Percentiles rank a stretch among this genome's conserved stretches.
These are phyloP conservation scores for Salix suchowensis DNA, from an alignment of 345 rosid species.

Conservation along the genomic window DNA sequence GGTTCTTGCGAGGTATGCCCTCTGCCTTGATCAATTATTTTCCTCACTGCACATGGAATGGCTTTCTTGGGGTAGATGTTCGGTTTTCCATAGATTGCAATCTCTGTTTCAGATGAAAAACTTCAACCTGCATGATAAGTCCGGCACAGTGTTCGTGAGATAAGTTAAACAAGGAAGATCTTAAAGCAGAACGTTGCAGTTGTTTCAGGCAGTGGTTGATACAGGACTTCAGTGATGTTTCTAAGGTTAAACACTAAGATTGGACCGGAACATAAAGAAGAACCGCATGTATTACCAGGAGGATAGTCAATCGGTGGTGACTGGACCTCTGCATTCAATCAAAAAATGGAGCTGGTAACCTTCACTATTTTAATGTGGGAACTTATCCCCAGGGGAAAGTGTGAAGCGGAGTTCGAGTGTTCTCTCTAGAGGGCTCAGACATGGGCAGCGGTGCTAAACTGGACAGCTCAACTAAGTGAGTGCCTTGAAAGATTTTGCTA, in stretches of 20 bases:
- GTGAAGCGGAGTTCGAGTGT: not conserved
- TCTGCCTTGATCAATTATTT: not conserved
- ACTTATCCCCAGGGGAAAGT: not conserved
- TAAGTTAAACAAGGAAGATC: not conserved
- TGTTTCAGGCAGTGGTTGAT: not conserved
- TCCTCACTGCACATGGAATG: constrained; percentile 48
- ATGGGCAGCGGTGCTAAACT: not conserved
- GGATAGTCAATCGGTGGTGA: too few species aligned
- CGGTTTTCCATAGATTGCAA: constrained; percentile 84
- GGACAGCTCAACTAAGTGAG: not conserved
- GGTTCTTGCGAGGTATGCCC: not conserved
- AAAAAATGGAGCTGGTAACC: not conserved
- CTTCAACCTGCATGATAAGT: constrained; percentile 62
- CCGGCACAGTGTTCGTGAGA: too few species aligned
- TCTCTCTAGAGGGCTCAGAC: not conserved
- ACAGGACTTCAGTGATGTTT: not conserved
- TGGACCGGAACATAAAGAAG: not conserved
- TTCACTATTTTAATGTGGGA: not conserved
- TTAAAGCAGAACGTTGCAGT: not conserved
- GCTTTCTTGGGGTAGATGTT: constrained; percentile 72
- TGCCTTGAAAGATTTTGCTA: not conserved
- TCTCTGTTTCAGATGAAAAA: constrained; percentile 93
- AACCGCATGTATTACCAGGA: not conserved
- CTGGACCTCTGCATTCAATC: not conserved
- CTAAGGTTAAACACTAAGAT: not conserved